phyloP scores from a whole-genome alignment of 2,329 filamentous ascomycete species.

The Aspergillus fumigatiaffinis region DNA sequence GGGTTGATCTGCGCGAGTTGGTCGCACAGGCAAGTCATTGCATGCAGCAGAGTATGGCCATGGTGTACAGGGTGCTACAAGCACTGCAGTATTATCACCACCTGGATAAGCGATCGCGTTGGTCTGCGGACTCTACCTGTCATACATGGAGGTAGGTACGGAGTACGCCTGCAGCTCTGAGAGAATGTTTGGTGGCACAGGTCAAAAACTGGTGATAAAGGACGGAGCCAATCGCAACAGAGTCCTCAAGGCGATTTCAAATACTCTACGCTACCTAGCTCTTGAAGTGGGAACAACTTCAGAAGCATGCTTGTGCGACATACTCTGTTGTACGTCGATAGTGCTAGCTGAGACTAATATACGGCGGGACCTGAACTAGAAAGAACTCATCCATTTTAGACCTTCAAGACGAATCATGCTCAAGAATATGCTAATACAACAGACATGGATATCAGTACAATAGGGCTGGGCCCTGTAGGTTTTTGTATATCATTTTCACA shows the following conservation, averaged over 20 bases:
- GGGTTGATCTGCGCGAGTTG: background rate
- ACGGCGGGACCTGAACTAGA: background rate
- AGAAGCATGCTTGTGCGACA: background rate
- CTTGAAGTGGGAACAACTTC: background rate
- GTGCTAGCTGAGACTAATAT: background rate
- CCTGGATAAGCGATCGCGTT: too few relatives aligned
- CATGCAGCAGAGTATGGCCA: background rate
- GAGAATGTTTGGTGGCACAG: too few relatives aligned
- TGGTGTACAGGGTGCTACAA: background rate
- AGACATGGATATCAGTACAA: background rate
- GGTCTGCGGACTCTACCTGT: too few relatives aligned
- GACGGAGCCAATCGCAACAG: background rate
- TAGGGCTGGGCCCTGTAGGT: background rate
- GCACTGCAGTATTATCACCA: too few relatives aligned
- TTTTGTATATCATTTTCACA: slow-evolving; percentile 5
- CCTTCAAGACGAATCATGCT: background rate
- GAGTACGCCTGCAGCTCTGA: too few relatives aligned
- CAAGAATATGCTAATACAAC: background rate
- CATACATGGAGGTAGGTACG: too few relatives aligned
- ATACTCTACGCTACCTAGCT: slow-evolving; percentile 24
- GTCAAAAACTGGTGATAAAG: background rate
- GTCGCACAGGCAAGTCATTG: background rate
- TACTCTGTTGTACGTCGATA: background rate
- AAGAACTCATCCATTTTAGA: background rate
- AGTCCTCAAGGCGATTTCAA: slow-evolving; percentile 4